These are phyloP conservation scores for Metschnikowia borealis DNA, from an alignment of 805 yeast species.

Conservation along the genomic window DNA sequence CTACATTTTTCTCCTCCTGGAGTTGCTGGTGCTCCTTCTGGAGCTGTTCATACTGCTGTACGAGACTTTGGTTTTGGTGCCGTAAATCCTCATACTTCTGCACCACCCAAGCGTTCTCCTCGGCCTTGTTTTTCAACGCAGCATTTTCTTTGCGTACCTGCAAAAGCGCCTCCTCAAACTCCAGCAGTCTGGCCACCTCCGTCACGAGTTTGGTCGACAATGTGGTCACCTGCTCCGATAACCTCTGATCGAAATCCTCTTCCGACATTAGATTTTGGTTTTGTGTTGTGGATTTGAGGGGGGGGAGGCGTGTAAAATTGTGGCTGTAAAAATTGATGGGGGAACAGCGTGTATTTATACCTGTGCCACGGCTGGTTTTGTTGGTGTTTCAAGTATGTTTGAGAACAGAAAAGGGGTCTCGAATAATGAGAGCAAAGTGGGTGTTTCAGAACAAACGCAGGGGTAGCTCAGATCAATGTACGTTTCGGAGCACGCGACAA, in stretches of 20 bases:
- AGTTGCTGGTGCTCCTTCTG: constrained; percentile 19
- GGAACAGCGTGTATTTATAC: too few relatives aligned
- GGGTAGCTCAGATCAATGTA: too few relatives aligned
- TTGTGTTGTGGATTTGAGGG: too few relatives aligned
- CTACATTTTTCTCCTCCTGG: constrained; percentile 37
- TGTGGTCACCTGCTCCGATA: constrained; percentile 52
- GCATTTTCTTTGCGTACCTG: constrained; percentile 35
- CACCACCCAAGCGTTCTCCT: background rate
- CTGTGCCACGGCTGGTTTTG: too few relatives aligned
- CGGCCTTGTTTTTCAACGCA: background rate
- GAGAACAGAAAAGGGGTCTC: too few relatives aligned
- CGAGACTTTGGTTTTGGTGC: constrained; percentile 19
- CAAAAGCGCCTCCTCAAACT: constrained; percentile 47
- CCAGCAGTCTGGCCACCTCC: constrained; percentile 54
- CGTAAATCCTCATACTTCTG: background rate
- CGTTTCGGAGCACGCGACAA: too few relatives aligned
- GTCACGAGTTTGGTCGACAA: constrained; percentile 59
- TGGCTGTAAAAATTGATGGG: too few relatives aligned
- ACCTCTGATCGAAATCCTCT: constrained; percentile 34
- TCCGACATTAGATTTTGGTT: constrained; percentile 5
- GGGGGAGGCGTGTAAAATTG: too few relatives aligned
- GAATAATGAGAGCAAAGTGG: too few relatives aligned
- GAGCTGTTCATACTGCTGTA: constrained; percentile 31
- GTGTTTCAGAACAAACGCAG: too few relatives aligned
- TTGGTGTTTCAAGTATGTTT: background rate